phyloP scores from a whole-genome alignment of 1,284 basidiomycete species.

The Leccinum ponderosum region DNA sequence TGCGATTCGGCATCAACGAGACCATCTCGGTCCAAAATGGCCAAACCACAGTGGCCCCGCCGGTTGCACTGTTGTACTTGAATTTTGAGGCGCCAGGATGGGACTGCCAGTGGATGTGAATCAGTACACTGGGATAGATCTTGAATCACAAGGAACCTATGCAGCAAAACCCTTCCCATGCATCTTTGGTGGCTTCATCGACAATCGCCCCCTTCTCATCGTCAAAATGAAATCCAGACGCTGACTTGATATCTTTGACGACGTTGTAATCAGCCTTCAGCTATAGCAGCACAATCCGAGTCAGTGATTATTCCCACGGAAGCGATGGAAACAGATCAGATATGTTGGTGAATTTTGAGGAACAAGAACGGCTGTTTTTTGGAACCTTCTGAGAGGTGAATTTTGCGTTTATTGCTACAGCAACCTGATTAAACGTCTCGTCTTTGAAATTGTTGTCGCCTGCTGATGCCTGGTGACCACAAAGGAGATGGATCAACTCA shows the following conservation, averaged over 20 bases:
- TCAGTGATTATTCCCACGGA: not conserved
- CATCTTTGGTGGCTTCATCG: too few relatives aligned
- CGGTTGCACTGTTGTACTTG: too few relatives aligned
- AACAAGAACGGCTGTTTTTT: not conserved
- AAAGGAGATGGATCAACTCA: not conserved
- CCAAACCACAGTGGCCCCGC: too few relatives aligned
- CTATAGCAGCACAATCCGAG: not conserved
- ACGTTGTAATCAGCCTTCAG: not conserved
- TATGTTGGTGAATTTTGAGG: not conserved
- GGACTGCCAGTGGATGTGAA: too few relatives aligned
- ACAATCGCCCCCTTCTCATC: not conserved
- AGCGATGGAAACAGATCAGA: not conserved
- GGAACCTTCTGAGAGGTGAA: not conserved
- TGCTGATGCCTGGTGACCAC: not conserved
- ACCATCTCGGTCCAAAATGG: too few relatives aligned
- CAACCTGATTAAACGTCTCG: not conserved
- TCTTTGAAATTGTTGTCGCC: not conserved
- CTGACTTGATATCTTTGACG: not conserved
- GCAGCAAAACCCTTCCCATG: too few relatives aligned
- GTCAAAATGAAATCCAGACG: not conserved
- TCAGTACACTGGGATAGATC: too few relatives aligned
- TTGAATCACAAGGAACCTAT: too few relatives aligned
- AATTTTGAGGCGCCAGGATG: too few relatives aligned
- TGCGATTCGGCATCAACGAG: too few relatives aligned
- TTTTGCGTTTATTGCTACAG: not conserved